Conservation (phyloP, 768 basidiomycete genomes). For the Tylopilus sp. region DNA sequence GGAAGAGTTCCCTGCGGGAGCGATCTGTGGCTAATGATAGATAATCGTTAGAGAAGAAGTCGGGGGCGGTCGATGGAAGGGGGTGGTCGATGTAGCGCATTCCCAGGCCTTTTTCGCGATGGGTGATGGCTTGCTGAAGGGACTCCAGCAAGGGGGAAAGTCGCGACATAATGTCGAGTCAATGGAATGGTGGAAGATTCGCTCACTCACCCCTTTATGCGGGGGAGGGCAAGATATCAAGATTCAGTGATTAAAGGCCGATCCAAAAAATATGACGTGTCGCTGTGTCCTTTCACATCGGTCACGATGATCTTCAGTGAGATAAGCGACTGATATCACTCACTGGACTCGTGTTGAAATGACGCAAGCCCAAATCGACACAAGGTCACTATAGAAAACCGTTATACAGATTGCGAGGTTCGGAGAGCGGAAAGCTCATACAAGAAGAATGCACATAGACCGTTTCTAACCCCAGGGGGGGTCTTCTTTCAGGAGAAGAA, state of each 20-base stretch:
- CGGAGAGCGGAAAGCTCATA: not conserved
- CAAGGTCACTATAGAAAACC: not conserved
- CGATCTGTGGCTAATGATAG: conserved; percentile 41
- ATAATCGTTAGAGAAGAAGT: conserved; percentile 51
- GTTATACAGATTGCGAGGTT: not conserved
- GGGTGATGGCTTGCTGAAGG: conserved; percentile 11
- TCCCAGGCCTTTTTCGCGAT: conserved; percentile 8
- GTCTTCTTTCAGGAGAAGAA: not conserved
- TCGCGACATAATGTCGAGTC: conserved; percentile 5
- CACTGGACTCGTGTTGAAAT: not conserved
- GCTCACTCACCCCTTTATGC: conserved; percentile 5
- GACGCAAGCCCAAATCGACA: conserved; percentile 1
- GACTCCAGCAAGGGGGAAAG: conserved; percentile 8
- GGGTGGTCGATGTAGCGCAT: conserved; percentile 11
- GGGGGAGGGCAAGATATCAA: not conserved
- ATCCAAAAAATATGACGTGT: not conserved
- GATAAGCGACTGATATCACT: not conserved
- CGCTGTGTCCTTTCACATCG: not conserved
- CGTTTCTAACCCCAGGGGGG: not conserved
- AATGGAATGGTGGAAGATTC: not conserved
- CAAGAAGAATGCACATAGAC: not conserved
- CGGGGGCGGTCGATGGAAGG: conserved; percentile 23
- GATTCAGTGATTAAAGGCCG: not conserved
- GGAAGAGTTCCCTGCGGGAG: conserved; percentile 29
- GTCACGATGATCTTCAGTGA: not conserved